A percentile compares a stretch with the other conserved stretches of the same genome.
These are phyloP conservation scores for Arctostaphylos glauca DNA, from an alignment of 148 eudicot genomes.

Conservation along the genomic window DNA sequence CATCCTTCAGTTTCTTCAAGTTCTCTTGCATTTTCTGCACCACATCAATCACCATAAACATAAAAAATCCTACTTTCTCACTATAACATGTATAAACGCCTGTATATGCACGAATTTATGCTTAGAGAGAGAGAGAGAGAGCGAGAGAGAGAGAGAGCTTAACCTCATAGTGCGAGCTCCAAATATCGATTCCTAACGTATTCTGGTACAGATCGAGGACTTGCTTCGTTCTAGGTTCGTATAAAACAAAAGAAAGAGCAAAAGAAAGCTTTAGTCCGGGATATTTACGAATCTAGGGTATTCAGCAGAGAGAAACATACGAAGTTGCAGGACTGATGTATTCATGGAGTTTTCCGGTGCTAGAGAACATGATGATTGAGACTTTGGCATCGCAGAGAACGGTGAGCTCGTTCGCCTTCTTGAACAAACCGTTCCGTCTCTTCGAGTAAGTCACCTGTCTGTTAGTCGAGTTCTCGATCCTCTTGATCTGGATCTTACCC, in stretches of 20 bases:
- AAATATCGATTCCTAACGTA: conserved; percentile 49
- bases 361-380: conserved; percentile 79
- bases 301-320: conserved; percentile 28
- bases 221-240: conserved; percentile 49
- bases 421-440: conserved; percentile 78
- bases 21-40: conserved; percentile 81
- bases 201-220: conserved; percentile 67
- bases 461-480: conserved; percentile 77
- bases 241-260: not conserved
- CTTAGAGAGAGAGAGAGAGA: too few relatives aligned
- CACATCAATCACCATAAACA: conserved; percentile 8
- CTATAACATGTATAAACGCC: not conserved
- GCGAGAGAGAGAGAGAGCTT: not conserved
- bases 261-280: not conserved
- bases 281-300: not conserved
- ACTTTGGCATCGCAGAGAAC: conserved; percentile 85
- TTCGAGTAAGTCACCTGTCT: conserved; percentile 91
- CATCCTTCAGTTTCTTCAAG: conserved; percentile 61
- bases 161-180: conserved; percentile 81
- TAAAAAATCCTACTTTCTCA: not conserved
- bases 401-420: conserved; percentile 81
- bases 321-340: conserved; percentile 53
- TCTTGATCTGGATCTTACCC: conserved; percentile 89
- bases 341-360: conserved; percentile 68
- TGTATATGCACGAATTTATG: too few relatives aligned